phyloP scores from a whole-genome alignment of 257 asterid species.

The Orobanche coerulescens region DNA sequence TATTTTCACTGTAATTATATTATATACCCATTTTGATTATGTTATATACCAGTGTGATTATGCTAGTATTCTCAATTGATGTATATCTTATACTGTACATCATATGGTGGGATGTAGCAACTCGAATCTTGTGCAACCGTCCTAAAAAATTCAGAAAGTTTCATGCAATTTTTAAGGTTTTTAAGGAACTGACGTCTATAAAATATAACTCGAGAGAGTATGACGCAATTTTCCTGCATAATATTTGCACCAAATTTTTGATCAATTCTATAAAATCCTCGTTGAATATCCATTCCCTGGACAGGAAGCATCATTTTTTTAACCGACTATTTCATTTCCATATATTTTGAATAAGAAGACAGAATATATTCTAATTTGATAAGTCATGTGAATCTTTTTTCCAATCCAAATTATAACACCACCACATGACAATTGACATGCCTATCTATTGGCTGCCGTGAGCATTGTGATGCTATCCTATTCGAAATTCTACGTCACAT shows the following conservation, averaged over 20 bases:
- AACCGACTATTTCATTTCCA: not conserved
- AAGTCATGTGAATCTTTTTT: constrained; percentile 4
- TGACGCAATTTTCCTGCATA: not conserved
- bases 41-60: too few species aligned
- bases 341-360: not conserved
- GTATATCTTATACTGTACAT: too few species aligned
- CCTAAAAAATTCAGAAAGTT: too few species aligned
- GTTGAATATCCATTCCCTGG: not conserved
- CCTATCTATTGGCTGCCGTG: too few species aligned
- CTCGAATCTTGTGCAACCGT: too few species aligned
- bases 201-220: too few species aligned
- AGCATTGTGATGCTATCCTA: not conserved
- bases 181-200: too few species aligned
- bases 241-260: not conserved
- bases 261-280: not conserved
- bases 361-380: not conserved
- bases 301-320: not conserved
- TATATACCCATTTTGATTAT: too few species aligned
- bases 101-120: too few species aligned
- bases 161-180: too few species aligned
- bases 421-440: not conserved
- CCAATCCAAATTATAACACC: not conserved
- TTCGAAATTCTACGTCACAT: not conserved
- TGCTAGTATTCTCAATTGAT: too few species aligned
- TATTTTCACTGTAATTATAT: too few species aligned